Base-by-base conservation (phyloP, 2,329 filamentous ascomycete species). In the Sclerotinia nivalis region DNA sequence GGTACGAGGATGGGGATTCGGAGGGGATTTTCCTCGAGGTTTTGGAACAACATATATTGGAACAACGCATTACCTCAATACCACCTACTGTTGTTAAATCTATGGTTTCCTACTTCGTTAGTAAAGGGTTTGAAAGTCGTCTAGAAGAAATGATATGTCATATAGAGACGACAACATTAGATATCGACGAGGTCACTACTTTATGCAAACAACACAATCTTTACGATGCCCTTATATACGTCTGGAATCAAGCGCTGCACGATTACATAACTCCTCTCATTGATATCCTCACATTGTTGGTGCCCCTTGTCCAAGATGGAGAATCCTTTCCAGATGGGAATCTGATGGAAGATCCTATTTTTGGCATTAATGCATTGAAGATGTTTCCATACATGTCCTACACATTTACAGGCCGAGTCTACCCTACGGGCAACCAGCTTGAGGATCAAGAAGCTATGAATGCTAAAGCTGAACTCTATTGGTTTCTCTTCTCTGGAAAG, bases 321-420 rank as follows among this genome's bases (percentile, higher is more conserved):
- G 84, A 87, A 70, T 83, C 83, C 69, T 79, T 83, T 50, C 79
- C 82, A 34, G 84, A 85, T 12, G 84, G 84, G 52, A 85, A 85
- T 70, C 81, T 84, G 18, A 87, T 87, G 72, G 84, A 88, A 50
- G 84, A 87, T 68, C 87, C 90, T 66, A 84, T 87, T 15, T 87
- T 87, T 75, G 85, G 87, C 69, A 86, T 89, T 37, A 91, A 93
- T 75, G 93, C 93, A 3, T 86, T 92, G 79, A 99, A 98, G 79
- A 89, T 97, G 72, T 99, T 97, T 75, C 93, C 96, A 0, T 99
- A 97, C 77, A 85, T 99, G 9, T 96, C 96, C 0, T 98, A 97
- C 78, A 90, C 91, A 6, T 85, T 98, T 67, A 98, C 96, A 0
- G 91, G 94, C 22, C 89, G 96, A 52, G 83, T 93, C n/a, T 99